phyloP scores from a whole-genome alignment of 2,329 filamentous ascomycete species.

The Penicillium sp. region DNA sequence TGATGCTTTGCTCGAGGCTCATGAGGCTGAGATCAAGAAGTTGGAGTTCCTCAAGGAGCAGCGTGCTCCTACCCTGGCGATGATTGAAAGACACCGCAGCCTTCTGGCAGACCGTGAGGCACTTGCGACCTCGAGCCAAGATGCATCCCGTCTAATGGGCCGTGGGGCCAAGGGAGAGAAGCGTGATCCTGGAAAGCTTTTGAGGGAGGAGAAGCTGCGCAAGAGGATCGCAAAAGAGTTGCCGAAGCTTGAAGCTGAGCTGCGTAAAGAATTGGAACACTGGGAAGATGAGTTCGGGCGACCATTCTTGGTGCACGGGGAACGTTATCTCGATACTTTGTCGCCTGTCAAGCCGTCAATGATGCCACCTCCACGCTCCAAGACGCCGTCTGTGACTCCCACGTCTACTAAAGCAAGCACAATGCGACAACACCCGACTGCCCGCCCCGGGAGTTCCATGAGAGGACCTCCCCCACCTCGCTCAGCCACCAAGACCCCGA shows the following conservation, averaged over 20 bases:
- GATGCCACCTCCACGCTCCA: slow-evolving; percentile 59
- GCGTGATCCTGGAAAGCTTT: slow-evolving; percentile 86
- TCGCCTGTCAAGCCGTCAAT: slow-evolving; percentile 54
- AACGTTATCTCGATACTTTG: slow-evolving; percentile 84
- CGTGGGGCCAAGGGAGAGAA: slow-evolving; percentile 90
- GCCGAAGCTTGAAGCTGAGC: slow-evolving; percentile 82
- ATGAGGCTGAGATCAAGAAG: slow-evolving; percentile 83
- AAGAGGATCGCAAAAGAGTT: slow-evolving; percentile 96
- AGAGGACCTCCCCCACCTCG: slow-evolving; percentile 42
- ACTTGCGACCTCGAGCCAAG: slow-evolving; percentile 83
- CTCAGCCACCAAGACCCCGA: slow-evolving; percentile 48
- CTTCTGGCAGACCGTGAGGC: slow-evolving; percentile 84
- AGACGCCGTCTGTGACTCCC: slow-evolving; percentile 42
- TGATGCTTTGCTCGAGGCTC: slow-evolving; percentile 88
- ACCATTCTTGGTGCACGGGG: slow-evolving; percentile 87
- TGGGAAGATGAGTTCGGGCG: slow-evolving; percentile 95
- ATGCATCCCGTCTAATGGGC: slow-evolving; percentile 87
- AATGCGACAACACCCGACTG: slow-evolving; percentile 26
- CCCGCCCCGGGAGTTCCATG: slow-evolving; percentile 36
- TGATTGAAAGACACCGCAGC: slow-evolving; percentile 78
- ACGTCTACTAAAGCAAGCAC: slow-evolving; percentile 28
- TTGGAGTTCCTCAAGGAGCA: slow-evolving; percentile 81
- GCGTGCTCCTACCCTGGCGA: slow-evolving; percentile 73
- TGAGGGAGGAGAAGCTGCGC: slow-evolving; percentile 97
- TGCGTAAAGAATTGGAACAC: slow-evolving; percentile 72